Conservation (phyloP, 805 yeast genomes). For the Lipomyces sp. region DNA sequence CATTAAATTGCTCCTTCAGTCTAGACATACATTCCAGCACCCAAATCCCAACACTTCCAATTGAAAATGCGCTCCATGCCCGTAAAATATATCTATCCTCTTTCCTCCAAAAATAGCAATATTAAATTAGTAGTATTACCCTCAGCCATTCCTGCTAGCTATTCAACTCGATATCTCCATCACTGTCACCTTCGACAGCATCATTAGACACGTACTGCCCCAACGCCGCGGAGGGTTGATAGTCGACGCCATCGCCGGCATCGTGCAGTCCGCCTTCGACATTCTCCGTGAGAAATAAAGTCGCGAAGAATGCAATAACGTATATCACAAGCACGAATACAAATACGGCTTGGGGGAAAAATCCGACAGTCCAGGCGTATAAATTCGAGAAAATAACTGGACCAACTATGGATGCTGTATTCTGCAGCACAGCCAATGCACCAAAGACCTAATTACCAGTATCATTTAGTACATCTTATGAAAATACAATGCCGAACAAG, state of each 20-base stretch:
- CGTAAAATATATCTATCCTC: too few species aligned
- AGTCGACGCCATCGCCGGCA: conserved; percentile 8
- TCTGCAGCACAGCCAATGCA: conserved; percentile 23
- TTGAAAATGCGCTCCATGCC: too few species aligned
- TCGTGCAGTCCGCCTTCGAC: conserved; percentile 25
- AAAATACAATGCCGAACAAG: background rate
- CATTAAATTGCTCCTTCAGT: too few species aligned
- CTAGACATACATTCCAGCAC: too few species aligned
- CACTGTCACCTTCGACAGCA: too few species aligned
- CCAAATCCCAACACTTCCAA: too few species aligned
- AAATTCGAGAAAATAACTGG: conserved; percentile 20
- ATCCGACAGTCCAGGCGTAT: conserved; percentile 25
- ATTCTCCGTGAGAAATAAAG: conserved; percentile 16
- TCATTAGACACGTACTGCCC: too few species aligned
- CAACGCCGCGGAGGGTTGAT: too few species aligned
- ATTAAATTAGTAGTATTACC: too few species aligned
- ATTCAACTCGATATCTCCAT: too few species aligned
- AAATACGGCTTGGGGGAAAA: conserved; percentile 21
- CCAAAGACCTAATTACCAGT: conserved; percentile 18
- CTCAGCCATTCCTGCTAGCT: too few species aligned
- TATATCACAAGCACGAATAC: conserved; percentile 1
- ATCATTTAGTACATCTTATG: background rate
- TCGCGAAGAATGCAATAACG: background rate
- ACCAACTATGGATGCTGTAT: conserved; percentile 17
- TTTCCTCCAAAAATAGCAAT: too few species aligned